Base-by-base conservation (phyloP, 192 early-diverging fungal genomes). In the Backusella psychrophila region DNA sequence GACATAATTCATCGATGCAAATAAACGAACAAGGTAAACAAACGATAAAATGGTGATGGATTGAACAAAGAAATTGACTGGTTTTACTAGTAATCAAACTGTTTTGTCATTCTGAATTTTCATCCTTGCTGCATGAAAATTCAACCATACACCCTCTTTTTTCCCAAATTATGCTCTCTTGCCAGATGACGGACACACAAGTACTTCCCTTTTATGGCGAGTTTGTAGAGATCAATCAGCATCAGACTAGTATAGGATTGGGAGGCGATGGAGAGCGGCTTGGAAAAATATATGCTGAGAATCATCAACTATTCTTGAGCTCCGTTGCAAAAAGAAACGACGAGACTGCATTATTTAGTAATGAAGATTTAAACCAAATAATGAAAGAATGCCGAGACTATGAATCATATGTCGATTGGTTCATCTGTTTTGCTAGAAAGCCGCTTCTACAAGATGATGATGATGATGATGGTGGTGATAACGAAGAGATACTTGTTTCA, bases 381-480 rank as follows among this genome's bases (percentile, higher is more conserved):
- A 42, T 77, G 36, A 31, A 34, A 12, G 76, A 77, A 31, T 77
- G 76, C 44, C 23, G 6, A 41, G 14, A 63, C 35, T 65, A 72
- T 42, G 34, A 71, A n/a, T 72, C 69, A 0, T 53, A 72, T 72
- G 15, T 77, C 19, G 69, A 77, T 29, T 77, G 69, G 69, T 77
- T 63, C 44, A 33, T 68, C 21, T 77, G 76, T 34, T 77, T 72
- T 49, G 75, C 75, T 38, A 66, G 66, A 34, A 76, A 76, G 29
- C 63, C 66, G 1, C 17, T 35, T 9, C 9, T 63, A 56, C 6
- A 31, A 15, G 42, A 49, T 0, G 41, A 63, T 26, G 2, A n/a
- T n/a, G n/a, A 59, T 3, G 3, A 59, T 26, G 42, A 49, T 0
- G 41, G 29, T 29, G 2, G 14, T 4, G 4, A 63, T 26, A 0